Evolutionary conservation across 2,329 filamentous ascomycete genomes (phyloP), one percentile per base, ranked within the genome.

Genomic region (Cryphonectria nitschkei): DNA sequence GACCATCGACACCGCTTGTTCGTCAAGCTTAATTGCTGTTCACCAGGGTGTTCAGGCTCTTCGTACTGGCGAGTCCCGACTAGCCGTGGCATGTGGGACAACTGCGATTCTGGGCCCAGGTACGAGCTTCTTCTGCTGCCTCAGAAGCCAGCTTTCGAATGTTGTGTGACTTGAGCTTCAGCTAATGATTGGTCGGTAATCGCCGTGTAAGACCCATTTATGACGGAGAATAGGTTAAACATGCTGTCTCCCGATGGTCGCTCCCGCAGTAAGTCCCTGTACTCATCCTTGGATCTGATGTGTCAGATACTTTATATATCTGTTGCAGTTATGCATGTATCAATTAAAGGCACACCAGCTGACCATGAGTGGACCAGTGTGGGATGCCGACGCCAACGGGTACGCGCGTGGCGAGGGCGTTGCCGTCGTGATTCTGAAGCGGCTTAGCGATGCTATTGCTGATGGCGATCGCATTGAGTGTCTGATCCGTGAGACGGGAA

Each of bases 401-500:
- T 90, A 89, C 73, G 86, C 82, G 0, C 82, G 87, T 16, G 87
- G 87, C 16, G 88, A 90, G 74, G 88, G 87, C 3, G 76, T 84
- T 19, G 84, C 81, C 0, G 81, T 83, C 7, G 65, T 90, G 1
- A 76, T 89, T 2, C 74, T 90, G 16, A 89, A 89, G 76, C 81
- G 80, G 0, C 77, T 84, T 29, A 82, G 81, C 41, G 80, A 81
- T 50, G 88, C 88, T 0, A 70, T 90, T 16, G 78, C 78, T 4
- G 86, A 87, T 65, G 84, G 85, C 3, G 82, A 84, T 66, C 29
- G 29, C 29, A 61, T 61, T 16, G 77, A 82, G 46, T 82, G 80
- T 29, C 75, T 87, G 58, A 82, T 88, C 63, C 82, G 85, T 4
- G 83, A 82, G 63, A 84, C 83, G 0, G 82, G 80, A 11, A 75